These are phyloP conservation scores for Phalaenopsis hybrid DNA, from an alignment of 116 monocot genomes.

Conservation along the genomic window DNA sequence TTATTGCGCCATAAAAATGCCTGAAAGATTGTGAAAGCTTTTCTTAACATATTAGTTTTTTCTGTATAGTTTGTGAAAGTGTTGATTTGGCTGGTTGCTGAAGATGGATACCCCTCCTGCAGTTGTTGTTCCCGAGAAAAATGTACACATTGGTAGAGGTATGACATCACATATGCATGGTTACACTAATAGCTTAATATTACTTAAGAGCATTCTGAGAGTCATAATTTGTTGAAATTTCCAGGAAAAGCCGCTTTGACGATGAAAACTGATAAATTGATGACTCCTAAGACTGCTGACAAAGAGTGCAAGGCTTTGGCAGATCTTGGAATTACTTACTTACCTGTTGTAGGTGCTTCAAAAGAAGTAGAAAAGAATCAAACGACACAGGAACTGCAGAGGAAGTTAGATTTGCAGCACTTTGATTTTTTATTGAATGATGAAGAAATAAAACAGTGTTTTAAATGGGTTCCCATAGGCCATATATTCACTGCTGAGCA, in stretches of 20 bases:
- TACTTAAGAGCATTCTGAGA: background rate
- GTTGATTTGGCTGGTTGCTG: background rate
- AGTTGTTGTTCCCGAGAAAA: background rate
- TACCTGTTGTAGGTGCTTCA: no score
- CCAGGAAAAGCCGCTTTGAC: background rate
- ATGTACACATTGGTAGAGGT: slow-evolving; percentile 9
- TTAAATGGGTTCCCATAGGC: background rate
- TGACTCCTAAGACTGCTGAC: background rate
- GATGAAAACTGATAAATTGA: background rate
- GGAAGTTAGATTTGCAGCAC: background rate
- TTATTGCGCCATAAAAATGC: background rate
- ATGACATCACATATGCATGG: background rate
- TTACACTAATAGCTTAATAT: background rate
- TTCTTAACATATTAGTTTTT: background rate
- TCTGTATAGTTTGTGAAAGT: background rate
- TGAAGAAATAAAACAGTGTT: background rate
- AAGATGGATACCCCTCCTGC: slow-evolving; percentile 2
- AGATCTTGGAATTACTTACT: background rate
- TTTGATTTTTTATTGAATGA: background rate
- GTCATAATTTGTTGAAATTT: background rate
- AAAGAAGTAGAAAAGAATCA: background rate
- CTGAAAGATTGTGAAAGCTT: background rate
- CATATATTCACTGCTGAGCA: background rate
- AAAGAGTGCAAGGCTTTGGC: slow-evolving; percentile 7
- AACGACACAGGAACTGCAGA: no score